Evolutionary conservation across 805 yeast species (phyloP).

Genomic region (Lipomyces anomalus): DNA sequence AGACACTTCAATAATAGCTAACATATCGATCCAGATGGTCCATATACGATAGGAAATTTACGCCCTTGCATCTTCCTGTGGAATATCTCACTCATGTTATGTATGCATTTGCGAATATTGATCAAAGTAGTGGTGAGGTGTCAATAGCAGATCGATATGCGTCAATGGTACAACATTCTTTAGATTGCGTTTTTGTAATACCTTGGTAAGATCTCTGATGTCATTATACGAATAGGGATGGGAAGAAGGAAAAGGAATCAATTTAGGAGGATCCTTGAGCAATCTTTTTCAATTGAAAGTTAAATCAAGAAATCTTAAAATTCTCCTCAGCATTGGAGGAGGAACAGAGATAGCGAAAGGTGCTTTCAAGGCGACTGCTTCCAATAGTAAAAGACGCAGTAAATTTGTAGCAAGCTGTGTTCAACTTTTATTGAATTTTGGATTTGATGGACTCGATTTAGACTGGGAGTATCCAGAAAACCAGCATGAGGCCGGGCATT

Average conservation of each 20-base stretch:
- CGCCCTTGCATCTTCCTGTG: conserved; percentile 58
- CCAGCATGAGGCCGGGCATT: conserved; percentile 41
- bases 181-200: too few species aligned
- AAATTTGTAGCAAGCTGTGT: conserved; percentile 39
- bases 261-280: conserved; percentile 45
- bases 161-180: conserved; percentile 48
- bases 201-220: conserved; percentile 5
- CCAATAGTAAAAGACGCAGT: conserved; percentile 35
- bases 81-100: conserved; percentile 57
- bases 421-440: conserved; percentile 32
- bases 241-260: conserved; percentile 1
- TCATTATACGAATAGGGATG: conserved; percentile 11
- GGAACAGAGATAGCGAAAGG: conserved; percentile 52
- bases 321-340: conserved; percentile 81
- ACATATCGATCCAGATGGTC: conserved; percentile 47
- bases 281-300: conserved; percentile 46
- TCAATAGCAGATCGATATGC: conserved; percentile 59
- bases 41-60: conserved; percentile 54
- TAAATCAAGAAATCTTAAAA: conserved; percentile 41
- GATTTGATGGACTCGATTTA: conserved; percentile 85
- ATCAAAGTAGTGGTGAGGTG: conserved; percentile 49
- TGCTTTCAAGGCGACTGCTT: conserved; percentile 37
- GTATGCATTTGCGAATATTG: conserved; percentile 69
- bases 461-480: conserved; percentile 89
- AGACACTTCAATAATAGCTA: background rate